Percentiles rank a stretch among this genome's conserved stretches.
Conservation (phyloP, 208 protist genomes). For the Leishmania lainsoni region DNA sequence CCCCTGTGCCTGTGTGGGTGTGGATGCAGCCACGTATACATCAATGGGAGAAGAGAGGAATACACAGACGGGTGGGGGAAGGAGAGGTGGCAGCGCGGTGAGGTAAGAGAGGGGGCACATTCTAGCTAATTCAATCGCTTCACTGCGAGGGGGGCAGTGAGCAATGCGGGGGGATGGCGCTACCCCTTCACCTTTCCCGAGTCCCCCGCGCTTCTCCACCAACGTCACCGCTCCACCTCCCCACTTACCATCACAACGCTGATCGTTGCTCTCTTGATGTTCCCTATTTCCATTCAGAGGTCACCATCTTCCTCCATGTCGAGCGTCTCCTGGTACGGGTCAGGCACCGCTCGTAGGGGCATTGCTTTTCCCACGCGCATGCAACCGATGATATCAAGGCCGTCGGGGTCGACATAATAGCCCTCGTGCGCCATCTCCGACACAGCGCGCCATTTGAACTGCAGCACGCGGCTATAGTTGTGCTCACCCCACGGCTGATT, state of each 20-base stretch:
- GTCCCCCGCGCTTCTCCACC: background rate
- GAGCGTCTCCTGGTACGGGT: constrained; percentile 33
- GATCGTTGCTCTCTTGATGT: background rate
- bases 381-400: constrained; percentile 33
- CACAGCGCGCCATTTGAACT: constrained; percentile 46
- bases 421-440: constrained; percentile 30
- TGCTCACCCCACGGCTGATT: constrained; percentile 48
- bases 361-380: constrained; percentile 47
- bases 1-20: background rate
- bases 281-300: constrained; percentile 12
- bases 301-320: constrained; percentile 27
- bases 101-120: background rate
- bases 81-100: background rate
- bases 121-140: background rate
- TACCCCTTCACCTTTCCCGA: too few species aligned
- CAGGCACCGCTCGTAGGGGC: constrained; percentile 2
- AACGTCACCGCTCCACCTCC: background rate
- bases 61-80: background rate
- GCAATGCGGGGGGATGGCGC: background rate
- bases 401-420: constrained; percentile 35
- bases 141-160: background rate
- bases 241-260: background rate
- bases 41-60: background rate
- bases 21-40: background rate
- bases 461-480: constrained; percentile 63